A percentile compares a stretch with the other conserved stretches of the same genome.
These are phyloP conservation scores for Hypoxylon rickii DNA, from an alignment of 495 filamentous ascomycete genomes.

Conservation along the genomic window DNA sequence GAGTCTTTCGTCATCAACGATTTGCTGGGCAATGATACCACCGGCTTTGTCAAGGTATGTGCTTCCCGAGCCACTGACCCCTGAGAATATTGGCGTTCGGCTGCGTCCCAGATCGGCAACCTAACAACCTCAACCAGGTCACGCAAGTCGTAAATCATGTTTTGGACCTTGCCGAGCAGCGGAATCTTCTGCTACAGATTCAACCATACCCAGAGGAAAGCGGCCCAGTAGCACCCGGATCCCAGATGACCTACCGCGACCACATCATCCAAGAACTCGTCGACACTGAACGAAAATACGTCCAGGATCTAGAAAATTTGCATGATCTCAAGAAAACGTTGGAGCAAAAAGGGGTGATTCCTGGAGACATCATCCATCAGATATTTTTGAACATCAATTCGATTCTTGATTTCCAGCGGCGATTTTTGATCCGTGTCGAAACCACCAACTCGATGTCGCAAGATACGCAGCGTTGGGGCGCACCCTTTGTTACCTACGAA, in stretches of 20 bases:
- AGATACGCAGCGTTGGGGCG: conserved; percentile 86
- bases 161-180: conserved; percentile 78
- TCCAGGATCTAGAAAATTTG: conserved; percentile 94
- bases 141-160: conserved; percentile 85
- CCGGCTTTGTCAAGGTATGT: conserved; percentile 90
- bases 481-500: conserved; percentile 75
- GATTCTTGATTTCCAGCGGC: conserved; percentile 90
- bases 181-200: conserved; percentile 67
- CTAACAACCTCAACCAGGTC: conserved; percentile 42
- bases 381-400: conserved; percentile 96
- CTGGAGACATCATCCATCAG: conserved; percentile 88
- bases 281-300: conserved; percentile 94
- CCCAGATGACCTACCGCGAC: conserved; percentile 76
- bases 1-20: conserved; percentile 93
- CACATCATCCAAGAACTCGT: conserved; percentile 89
- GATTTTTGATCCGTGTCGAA: conserved; percentile 93
- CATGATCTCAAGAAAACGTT: conserved; percentile 90
- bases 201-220: conserved; percentile 52
- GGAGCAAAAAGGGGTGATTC: conserved; percentile 82
- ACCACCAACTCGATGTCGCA: conserved; percentile 85
- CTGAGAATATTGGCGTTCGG: not conserved
- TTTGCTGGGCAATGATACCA: conserved; percentile 90
- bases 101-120: not conserved
- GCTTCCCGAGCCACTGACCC: not conserved
- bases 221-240: conserved; percentile 48